Evolutionary conservation across 2,329 filamentous ascomycete genomes (phyloP), one percentile per base, ranked within the genome.

Genomic region (Fusarium keratoplasticum): DNA sequence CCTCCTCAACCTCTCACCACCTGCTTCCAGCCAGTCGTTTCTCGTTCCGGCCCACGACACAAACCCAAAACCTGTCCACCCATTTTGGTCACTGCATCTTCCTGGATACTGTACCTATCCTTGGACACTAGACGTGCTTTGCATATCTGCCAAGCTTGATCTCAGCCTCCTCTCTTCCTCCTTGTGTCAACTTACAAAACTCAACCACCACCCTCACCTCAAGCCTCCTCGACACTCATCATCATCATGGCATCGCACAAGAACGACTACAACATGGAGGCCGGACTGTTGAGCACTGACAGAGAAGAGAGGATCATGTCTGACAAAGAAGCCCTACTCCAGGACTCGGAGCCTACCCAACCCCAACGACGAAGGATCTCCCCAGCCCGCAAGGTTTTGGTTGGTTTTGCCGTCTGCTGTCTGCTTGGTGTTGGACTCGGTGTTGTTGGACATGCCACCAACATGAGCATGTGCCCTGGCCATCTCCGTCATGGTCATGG

Each of bases 211-310:
- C 67, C 72, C 73, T 60, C 42, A 66, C 62, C 65, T 65, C 61
- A 54, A 64, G 33, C 47, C 63, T 55, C 57, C 54, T 62, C 54
- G 29, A 54, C 47, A 54, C 18, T 52, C 47, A 52, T 52, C 47
- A 54, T 54, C 67, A 74, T 64, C 57, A 78, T 77, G 72, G 61
- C 73, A 59, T 71, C 69, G 77, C 40, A 69, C 42, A 79, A 79
- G 72, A 66, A 79, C 69, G 73, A 78, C 66, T 74, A 78, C 76
- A 78, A 70, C 74, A 77, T 79, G 77, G 77, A 79, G 73, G 76
- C 77, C 67, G 77, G 77, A 79, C 68, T 79, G 64, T 72, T 78
- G 73, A 79, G 63, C 76, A 79, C 70, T 68, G 67, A 75, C 68
- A 69, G 67, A 78, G 76, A 79, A 77, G 77, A 79, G 77, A 79